These are phyloP conservation scores for Colletotrichum magnum DNA, from an alignment of 2,329 filamentous ascomycete species.

Conservation along the genomic window DNA sequence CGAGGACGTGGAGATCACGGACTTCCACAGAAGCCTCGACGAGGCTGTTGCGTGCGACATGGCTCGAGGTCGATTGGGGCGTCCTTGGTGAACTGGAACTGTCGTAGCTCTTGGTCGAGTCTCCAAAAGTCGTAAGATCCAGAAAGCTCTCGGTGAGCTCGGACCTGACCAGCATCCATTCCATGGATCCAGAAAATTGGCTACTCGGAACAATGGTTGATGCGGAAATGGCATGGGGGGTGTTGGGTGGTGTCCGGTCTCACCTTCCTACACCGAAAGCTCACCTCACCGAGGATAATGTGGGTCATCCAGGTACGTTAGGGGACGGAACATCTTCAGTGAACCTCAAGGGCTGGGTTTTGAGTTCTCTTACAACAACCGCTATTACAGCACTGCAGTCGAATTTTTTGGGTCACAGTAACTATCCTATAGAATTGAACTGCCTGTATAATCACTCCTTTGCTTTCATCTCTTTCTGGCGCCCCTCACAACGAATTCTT, in stretches of 20 bases:
- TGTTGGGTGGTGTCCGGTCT: background rate
- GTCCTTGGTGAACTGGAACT: background rate
- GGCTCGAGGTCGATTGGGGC: constrained; percentile 9
- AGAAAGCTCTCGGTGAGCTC: constrained; percentile 33
- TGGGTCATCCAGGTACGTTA: constrained; percentile 8
- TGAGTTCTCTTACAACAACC: too few species aligned
- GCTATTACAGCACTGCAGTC: too few species aligned
- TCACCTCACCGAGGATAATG: constrained; percentile 31
- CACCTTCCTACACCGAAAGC: constrained; percentile 23
- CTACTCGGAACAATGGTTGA: constrained; percentile 32
- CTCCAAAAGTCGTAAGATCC: constrained; percentile 31
- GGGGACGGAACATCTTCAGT: background rate
- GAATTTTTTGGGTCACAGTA: too few species aligned
- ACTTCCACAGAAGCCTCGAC: constrained; percentile 53
- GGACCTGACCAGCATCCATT: constrained; percentile 8
- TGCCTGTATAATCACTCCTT: too few species aligned
- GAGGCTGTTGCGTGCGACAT: constrained; percentile 58
- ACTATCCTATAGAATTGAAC: too few species aligned
- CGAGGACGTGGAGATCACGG: constrained; percentile 49
- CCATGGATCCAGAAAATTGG: background rate
- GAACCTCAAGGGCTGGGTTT: background rate
- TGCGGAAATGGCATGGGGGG: background rate
- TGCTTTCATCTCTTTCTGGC: too few species aligned
- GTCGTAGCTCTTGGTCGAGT: background rate
- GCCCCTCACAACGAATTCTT: too few species aligned